These are phyloP conservation scores for Neoscytalidium dimidiatum DNA, from an alignment of 2,329 filamentous ascomycete genomes.

Conservation along the genomic window DNA sequence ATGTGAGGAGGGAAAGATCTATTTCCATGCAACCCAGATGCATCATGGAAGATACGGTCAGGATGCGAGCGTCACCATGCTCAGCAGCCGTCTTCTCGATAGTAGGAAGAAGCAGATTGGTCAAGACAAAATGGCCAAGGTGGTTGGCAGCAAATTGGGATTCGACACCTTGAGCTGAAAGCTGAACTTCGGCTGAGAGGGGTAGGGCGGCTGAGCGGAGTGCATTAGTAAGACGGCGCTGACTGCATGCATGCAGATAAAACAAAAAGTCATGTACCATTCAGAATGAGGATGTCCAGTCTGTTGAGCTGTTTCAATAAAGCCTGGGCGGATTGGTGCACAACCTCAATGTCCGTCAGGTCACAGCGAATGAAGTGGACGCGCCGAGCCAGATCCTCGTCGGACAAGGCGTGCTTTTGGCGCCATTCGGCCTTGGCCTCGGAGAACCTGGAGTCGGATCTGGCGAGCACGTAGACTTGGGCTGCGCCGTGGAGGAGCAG, in stretches of 20 bases:
- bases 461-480: constrained; percentile 33
- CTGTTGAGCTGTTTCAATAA: constrained; percentile 27
- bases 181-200: constrained; percentile 25
- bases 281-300: constrained; percentile 33
- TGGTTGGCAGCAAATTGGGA: constrained; percentile 24
- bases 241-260: constrained; percentile 4
- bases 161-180: constrained; percentile 28
- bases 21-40: constrained; percentile 31
- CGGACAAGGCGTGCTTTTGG: constrained; percentile 22
- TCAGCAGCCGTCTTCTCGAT: constrained; percentile 17
- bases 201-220: constrained; percentile 22
- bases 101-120: constrained; percentile 21
- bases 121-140: constrained; percentile 25
- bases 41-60: constrained; percentile 29
- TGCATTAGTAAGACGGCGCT: not conserved
- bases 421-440: constrained; percentile 29
- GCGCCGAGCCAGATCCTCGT: constrained; percentile 24
- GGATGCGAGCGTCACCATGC: constrained; percentile 22
- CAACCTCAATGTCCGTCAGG: constrained; percentile 30
- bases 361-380: constrained; percentile 34
- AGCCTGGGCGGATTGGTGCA: constrained; percentile 25
- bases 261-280: constrained; percentile 9
- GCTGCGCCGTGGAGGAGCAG: constrained; percentile 33
- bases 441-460: constrained; percentile 27
- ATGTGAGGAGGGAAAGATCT: constrained; percentile 28